Conservation (phyloP, 768 basidiomycete genomes). For the Russula virescens region DNA sequence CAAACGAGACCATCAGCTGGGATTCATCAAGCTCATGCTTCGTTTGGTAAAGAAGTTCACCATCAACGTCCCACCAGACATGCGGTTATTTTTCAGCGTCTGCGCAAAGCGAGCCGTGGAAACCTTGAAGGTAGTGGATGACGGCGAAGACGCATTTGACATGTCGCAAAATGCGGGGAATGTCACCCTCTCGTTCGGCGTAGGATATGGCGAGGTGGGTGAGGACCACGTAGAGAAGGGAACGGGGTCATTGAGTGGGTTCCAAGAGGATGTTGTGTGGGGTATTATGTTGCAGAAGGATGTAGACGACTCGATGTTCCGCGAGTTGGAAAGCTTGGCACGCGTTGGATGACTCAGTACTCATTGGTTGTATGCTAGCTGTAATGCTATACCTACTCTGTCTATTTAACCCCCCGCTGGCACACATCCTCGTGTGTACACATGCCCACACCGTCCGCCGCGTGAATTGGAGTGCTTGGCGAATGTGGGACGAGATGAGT, state of each 20-base stretch:
- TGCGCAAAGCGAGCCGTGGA: slow-evolving; percentile 66
- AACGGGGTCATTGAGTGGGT: slow-evolving; percentile 66
- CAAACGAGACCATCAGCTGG: slow-evolving; percentile 58
- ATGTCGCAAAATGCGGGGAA: slow-evolving; percentile 48
- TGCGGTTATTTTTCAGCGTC: slow-evolving; percentile 47
- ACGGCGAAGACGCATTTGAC: slow-evolving; percentile 69
- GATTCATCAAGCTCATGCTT: slow-evolving; percentile 64
- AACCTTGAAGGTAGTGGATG: slow-evolving; percentile 73
- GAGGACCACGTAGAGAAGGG: slow-evolving; percentile 64
- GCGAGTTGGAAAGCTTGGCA: slow-evolving; percentile 73
- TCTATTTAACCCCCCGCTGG: too few species aligned
- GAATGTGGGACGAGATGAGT: too few species aligned
- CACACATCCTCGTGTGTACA: too few species aligned
- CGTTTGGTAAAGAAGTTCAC: slow-evolving; percentile 65
- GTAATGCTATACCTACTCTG: not conserved
- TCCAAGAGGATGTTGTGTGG: slow-evolving; percentile 62
- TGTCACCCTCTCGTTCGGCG: slow-evolving; percentile 72
- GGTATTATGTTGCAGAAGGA: slow-evolving; percentile 67
- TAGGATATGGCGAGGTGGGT: slow-evolving; percentile 74
- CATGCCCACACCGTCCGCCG: too few species aligned
- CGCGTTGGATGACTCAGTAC: slow-evolving; percentile 46
- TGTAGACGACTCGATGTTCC: slow-evolving; percentile 67
- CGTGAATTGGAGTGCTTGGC: too few species aligned
- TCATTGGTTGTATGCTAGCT: slow-evolving; percentile 10
- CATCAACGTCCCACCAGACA: slow-evolving; percentile 43